These are phyloP conservation scores for Phaeosphaeria sp. DNA, from an alignment of 2,329 filamentous ascomycete species.

Conservation along the genomic window DNA sequence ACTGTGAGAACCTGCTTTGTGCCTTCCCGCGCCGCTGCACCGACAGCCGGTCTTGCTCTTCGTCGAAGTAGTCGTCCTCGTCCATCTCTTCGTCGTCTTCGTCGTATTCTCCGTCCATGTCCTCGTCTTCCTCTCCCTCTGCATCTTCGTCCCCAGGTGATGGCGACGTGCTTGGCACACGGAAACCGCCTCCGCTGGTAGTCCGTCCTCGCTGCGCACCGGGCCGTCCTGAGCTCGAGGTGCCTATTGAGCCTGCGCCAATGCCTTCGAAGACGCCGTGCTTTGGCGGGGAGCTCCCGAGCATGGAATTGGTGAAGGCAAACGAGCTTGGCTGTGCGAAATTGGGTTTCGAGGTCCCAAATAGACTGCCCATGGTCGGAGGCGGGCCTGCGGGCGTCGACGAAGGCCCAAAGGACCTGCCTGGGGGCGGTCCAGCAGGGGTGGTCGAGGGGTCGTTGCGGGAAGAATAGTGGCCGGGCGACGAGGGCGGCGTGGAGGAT, in stretches of 20 bases:
- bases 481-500: constrained; percentile 45
- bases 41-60: constrained; percentile 54
- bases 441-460: constrained; percentile 60
- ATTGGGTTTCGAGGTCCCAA: constrained; percentile 59
- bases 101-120: constrained; percentile 9
- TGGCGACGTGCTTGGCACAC: constrained; percentile 48
- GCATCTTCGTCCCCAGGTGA: constrained; percentile 46
- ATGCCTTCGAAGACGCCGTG: constrained; percentile 34
- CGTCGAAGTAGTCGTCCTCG: constrained; percentile 26
- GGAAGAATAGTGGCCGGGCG: constrained; percentile 40
- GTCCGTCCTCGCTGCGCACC: constrained; percentile 36
- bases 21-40: constrained; percentile 34
- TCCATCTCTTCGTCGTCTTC: constrained; percentile 46
- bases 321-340: constrained; percentile 25
- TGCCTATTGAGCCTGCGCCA: constrained; percentile 34
- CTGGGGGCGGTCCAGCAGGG: constrained; percentile 63
- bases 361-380: constrained; percentile 53
- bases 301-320: constrained; percentile 24
- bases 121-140: constrained; percentile 30
- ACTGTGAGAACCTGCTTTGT: constrained; percentile 38
- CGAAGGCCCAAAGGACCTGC: constrained; percentile 52
- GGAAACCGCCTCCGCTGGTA: constrained; percentile 29
- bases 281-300: constrained; percentile 46
- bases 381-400: constrained; percentile 64
- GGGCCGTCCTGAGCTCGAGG: constrained; percentile 37